A percentile compares a stretch with the other conserved stretches of the same genome.
These are phyloP conservation scores for Fusarium transvaalense DNA, from an alignment of 2,329 filamentous ascomycete species.

Conservation along the genomic window DNA sequence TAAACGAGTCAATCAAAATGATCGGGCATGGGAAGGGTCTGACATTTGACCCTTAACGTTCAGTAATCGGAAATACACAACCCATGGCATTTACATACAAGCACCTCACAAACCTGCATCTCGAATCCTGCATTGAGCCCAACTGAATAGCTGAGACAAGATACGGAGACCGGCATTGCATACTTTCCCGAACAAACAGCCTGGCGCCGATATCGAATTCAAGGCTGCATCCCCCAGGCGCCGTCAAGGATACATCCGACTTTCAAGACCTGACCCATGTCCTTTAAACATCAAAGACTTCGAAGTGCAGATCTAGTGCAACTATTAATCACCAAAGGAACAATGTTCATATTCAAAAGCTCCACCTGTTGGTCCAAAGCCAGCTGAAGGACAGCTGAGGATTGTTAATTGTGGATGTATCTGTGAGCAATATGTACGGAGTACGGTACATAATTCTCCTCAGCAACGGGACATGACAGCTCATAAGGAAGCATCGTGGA, in stretches of 20 bases:
- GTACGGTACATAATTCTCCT: not conserved
- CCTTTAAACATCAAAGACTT: slow-evolving; percentile 9
- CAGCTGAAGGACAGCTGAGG: slow-evolving; percentile 12
- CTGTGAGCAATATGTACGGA: not conserved
- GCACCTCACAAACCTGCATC: slow-evolving; percentile 12
- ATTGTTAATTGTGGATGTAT: slow-evolving; percentile 15
- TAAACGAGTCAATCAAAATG: slow-evolving; percentile 27
- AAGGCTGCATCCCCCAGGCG: not conserved
- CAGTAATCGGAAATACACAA: slow-evolving; percentile 31
- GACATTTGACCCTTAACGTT: slow-evolving; percentile 18
- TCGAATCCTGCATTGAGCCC: slow-evolving; percentile 4
- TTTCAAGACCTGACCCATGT: slow-evolving; percentile 1
- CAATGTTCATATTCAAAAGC: slow-evolving; percentile 15
- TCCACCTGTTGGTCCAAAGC: slow-evolving; percentile 17
- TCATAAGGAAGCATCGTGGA: slow-evolving; percentile 10
- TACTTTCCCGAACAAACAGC: not conserved
- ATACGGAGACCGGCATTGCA: slow-evolving; percentile 6
- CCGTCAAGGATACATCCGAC: not conserved
- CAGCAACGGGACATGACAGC: slow-evolving; percentile 15
- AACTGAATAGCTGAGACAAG: slow-evolving; percentile 15
- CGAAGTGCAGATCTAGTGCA: slow-evolving; percentile 27
- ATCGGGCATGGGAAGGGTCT: slow-evolving; percentile 11
- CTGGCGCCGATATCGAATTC: not conserved
- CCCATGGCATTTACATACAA: slow-evolving; percentile 12
- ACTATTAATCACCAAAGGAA: slow-evolving; percentile 26